Percentiles rank a stretch among this genome's conserved stretches.
phyloP scores from a whole-genome alignment of 805 yeast genomes.

The Lipomyces spencermartinsiae region DNA sequence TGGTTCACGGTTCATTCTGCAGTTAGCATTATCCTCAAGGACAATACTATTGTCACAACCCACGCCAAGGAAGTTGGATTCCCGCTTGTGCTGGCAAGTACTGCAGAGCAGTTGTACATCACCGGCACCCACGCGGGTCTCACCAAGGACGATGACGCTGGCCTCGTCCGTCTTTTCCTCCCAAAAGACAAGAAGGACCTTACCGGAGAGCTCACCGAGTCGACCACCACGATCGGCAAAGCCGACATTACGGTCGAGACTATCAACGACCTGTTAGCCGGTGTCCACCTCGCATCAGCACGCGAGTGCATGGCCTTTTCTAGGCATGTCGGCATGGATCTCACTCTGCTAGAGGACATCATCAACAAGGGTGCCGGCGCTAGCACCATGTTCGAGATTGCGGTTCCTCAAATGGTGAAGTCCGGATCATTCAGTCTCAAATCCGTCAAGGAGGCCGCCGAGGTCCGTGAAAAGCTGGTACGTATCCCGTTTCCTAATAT shows the following conservation, averaged over 20 bases:
- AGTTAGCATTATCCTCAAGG: constrained; percentile 31
- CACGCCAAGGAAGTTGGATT: constrained; percentile 27
- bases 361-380: constrained; percentile 33
- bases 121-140: constrained; percentile 17
- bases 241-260: constrained; percentile 30
- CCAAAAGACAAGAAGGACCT: constrained; percentile 21
- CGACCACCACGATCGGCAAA: constrained; percentile 19
- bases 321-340: constrained; percentile 30
- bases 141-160: constrained; percentile 31
- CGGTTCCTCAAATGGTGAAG: constrained; percentile 22
- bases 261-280: constrained; percentile 29
- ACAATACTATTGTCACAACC: constrained; percentile 23
- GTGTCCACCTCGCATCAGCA: constrained; percentile 31
- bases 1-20: constrained; percentile 32
- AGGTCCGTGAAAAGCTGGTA: constrained; percentile 12
- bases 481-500: neutral
- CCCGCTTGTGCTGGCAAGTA: constrained; percentile 26
- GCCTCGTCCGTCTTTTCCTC: constrained; percentile 30
- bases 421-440: constrained; percentile 14
- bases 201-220: constrained; percentile 20
- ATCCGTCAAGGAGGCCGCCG: constrained; percentile 16
- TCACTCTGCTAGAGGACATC: constrained; percentile 25
- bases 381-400: constrained; percentile 17
- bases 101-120: constrained; percentile 33
- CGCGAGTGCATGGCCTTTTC: constrained; percentile 34